These are phyloP conservation scores for Ascochyta rabiei DNA, from an alignment of 2,329 filamentous ascomycete genomes.

Conservation along the genomic window DNA sequence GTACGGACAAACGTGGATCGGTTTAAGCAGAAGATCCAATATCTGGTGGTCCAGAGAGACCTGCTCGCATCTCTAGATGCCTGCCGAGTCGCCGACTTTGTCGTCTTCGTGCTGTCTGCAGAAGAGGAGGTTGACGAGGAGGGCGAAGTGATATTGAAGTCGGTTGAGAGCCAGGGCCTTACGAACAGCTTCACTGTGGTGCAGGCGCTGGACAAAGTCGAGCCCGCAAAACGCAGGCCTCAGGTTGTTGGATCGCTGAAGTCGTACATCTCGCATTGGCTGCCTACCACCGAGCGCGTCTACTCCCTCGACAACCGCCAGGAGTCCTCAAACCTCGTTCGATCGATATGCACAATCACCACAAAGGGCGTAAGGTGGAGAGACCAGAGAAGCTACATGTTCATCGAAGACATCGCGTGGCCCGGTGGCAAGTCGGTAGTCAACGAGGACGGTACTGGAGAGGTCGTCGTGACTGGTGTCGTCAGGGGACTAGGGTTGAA, in stretches of 20 bases:
- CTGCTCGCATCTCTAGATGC: slow-evolving; percentile 81
- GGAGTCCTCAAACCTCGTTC: slow-evolving; percentile 88
- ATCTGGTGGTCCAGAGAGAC: slow-evolving; percentile 75
- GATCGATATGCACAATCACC: slow-evolving; percentile 87
- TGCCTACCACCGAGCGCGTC: slow-evolving; percentile 88
- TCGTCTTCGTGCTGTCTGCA: slow-evolving; percentile 83
- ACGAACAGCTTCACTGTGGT: slow-evolving; percentile 90
- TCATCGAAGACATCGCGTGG: slow-evolving; percentile 82
- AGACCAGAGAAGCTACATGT: slow-evolving; percentile 94
- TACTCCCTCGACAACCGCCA: slow-evolving; percentile 87
- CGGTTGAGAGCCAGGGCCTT: slow-evolving; percentile 91
- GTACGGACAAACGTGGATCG: slow-evolving; percentile 77
- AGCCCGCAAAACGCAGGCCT: slow-evolving; percentile 77
- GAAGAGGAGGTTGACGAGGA: slow-evolving; percentile 82
- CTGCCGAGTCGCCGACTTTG: slow-evolving; percentile 87
- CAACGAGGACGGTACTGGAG: slow-evolving; percentile 56
- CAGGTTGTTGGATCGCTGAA: slow-evolving; percentile 83
- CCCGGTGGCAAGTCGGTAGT: slow-evolving; percentile 54
- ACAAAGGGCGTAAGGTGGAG: slow-evolving; percentile 96
- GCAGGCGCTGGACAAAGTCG: slow-evolving; percentile 76
- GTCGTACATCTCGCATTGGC: slow-evolving; percentile 93
- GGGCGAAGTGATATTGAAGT: slow-evolving; percentile 83
- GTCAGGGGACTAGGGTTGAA: slow-evolving; percentile 87
- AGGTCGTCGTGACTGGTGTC: slow-evolving; percentile 80
- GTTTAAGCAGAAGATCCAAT: slow-evolving; percentile 94